Conservation (phyloP, 2,329 filamentous ascomycete genomes). For the Pyricularia sp. region DNA sequence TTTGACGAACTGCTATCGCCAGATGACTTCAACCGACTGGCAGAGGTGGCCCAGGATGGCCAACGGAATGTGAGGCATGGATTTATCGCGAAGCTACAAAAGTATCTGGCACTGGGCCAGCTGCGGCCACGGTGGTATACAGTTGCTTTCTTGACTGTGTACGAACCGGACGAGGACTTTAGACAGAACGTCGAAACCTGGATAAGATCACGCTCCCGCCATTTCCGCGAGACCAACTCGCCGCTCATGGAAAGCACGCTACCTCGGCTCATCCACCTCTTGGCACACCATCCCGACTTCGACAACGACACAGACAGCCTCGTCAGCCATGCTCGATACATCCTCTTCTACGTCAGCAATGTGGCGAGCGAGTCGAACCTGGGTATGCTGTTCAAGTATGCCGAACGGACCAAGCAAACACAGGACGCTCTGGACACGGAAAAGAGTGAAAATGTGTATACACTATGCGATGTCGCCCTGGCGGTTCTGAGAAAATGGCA, state of each 20-base stretch:
- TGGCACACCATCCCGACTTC: slow-evolving; percentile 93
- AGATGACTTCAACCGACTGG: slow-evolving; percentile 70
- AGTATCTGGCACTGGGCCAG: slow-evolving; percentile 68
- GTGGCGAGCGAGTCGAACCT: slow-evolving; percentile 83
- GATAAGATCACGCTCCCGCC: slow-evolving; percentile 71
- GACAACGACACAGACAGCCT: slow-evolving; percentile 56
- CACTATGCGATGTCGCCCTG: slow-evolving; percentile 80
- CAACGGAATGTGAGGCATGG: slow-evolving; percentile 63
- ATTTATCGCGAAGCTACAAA: slow-evolving; percentile 82
- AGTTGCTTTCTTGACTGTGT: slow-evolving; percentile 82
- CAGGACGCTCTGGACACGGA: slow-evolving; percentile 61
- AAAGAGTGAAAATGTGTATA: slow-evolving; percentile 70
- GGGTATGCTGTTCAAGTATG: slow-evolving; percentile 81
- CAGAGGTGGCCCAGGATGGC: slow-evolving; percentile 71
- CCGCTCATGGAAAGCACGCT: slow-evolving; percentile 72
- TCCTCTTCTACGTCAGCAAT: slow-evolving; percentile 77
- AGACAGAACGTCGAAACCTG: slow-evolving; percentile 74
- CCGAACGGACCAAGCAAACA: slow-evolving; percentile 86
- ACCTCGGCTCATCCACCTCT: slow-evolving; percentile 71
- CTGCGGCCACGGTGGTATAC: slow-evolving; percentile 75
- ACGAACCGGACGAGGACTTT: slow-evolving; percentile 68
- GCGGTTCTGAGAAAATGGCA: slow-evolving; percentile 76
- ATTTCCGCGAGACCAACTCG: slow-evolving; percentile 49
- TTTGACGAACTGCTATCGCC: slow-evolving; percentile 69
- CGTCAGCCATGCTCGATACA: slow-evolving; percentile 76